Evolutionary conservation across 805 yeast species (phyloP).

Genomic region (Cyberlindnera sargentensis): DNA sequence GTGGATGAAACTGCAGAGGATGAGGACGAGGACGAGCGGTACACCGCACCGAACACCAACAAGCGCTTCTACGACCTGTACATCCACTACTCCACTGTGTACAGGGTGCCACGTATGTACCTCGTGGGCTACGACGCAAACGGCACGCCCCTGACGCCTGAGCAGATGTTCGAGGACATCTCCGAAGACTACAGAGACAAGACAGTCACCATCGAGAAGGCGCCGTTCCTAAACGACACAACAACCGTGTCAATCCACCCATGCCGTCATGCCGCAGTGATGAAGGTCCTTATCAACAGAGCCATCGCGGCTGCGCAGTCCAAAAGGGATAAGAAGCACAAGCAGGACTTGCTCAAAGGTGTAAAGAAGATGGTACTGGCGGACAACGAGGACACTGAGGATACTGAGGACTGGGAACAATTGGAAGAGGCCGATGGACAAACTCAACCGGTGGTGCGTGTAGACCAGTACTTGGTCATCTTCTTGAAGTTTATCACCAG

Average conservation of each 20-base stretch:
- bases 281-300: slow-evolving; percentile 77
- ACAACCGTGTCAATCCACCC: slow-evolving; percentile 88
- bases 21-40: slow-evolving; percentile 27
- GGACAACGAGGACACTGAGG: slow-evolving; percentile 22
- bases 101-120: slow-evolving; percentile 92
- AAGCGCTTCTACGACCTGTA: slow-evolving; percentile 80
- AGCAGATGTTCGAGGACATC: slow-evolving; percentile 92
- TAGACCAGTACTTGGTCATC: slow-evolving; percentile 84
- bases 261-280: slow-evolving; percentile 90
- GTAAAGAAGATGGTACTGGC: slow-evolving; percentile 42
- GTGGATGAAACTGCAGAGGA: slow-evolving; percentile 32
- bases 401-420: slow-evolving; percentile 52
- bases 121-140: slow-evolving; percentile 78
- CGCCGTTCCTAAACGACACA: slow-evolving; percentile 76
- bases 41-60: slow-evolving; percentile 21
- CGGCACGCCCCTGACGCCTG: slow-evolving; percentile 82
- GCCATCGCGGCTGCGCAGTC: slow-evolving; percentile 47
- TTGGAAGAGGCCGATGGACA: slow-evolving; percentile 29
- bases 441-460: slow-evolving; percentile 50
- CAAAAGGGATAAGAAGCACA: slow-evolving; percentile 21
- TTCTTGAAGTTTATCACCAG: slow-evolving; percentile 93
- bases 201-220: slow-evolving; percentile 91
- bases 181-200: slow-evolving; percentile 87
- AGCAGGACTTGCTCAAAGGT: slow-evolving; percentile 29
- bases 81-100: slow-evolving; percentile 89